A percentile compares a stretch with the other conserved stretches of the same genome.
phyloP scores from a whole-genome alignment of 805 yeast species.

The Saccharomyces eubayanus region DNA sequence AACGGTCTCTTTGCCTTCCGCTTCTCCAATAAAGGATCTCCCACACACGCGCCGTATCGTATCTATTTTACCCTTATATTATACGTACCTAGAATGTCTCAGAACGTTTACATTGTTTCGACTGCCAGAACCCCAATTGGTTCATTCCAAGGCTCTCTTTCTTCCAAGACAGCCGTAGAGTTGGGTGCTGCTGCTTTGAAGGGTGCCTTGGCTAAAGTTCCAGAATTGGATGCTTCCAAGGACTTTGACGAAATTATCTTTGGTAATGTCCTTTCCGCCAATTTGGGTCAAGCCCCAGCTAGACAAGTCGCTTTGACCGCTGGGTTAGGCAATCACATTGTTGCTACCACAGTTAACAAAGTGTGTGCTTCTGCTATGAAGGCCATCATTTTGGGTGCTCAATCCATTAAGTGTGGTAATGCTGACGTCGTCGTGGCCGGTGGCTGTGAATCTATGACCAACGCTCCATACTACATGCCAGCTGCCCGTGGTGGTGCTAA shows the following conservation, averaged over 20 bases:
- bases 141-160: constrained; percentile 76
- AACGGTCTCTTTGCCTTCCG: neutral
- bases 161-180: constrained; percentile 71
- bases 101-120: constrained; percentile 77
- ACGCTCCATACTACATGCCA: constrained; percentile 87
- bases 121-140: constrained; percentile 95
- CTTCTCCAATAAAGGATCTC: neutral
- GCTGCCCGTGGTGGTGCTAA: constrained; percentile 80
- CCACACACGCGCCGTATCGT: neutral
- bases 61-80: neutral
- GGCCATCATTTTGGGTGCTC: constrained; percentile 84
- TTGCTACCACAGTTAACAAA: constrained; percentile 88
- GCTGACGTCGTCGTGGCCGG: constrained; percentile 94
- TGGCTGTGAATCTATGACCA: constrained; percentile 97
- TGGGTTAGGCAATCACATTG: constrained; percentile 70
- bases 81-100: constrained; percentile 22
- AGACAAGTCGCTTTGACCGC: constrained; percentile 92
- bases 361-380: constrained; percentile 97
- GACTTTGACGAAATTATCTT: constrained; percentile 84
- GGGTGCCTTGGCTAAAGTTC: constrained; percentile 76
- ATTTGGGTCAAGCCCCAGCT: constrained; percentile 95
- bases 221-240: constrained; percentile 58
- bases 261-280: constrained; percentile 89
- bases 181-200: constrained; percentile 89
- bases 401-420: constrained; percentile 75